phyloP scores from a whole-genome alignment of 2,329 filamentous ascomycete genomes.

The Phoma sp. region DNA sequence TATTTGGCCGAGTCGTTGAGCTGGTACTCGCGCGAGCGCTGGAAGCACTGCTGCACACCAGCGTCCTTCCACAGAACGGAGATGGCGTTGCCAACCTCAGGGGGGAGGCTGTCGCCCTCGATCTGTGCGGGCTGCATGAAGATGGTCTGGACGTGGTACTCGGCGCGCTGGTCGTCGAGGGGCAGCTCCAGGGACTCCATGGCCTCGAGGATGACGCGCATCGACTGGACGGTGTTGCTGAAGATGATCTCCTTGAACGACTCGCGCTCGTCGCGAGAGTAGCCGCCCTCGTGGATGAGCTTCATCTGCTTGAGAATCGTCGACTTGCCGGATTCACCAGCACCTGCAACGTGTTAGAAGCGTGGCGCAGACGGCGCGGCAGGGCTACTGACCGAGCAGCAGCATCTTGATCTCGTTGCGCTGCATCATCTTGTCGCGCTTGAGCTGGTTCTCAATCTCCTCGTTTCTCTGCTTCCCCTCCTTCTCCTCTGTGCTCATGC shows the following conservation, averaged over 20 bases:
- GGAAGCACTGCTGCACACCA: constrained; percentile 94
- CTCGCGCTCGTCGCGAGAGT: constrained; percentile 85
- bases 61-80: constrained; percentile 91
- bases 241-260: constrained; percentile 77
- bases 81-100: constrained; percentile 92
- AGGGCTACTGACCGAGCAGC: constrained; percentile 78
- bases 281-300: constrained; percentile 98
- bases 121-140: constrained; percentile 99
- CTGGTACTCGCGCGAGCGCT: constrained; percentile 93
- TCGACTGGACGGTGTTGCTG: constrained; percentile 74
- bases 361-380: constrained; percentile 16
- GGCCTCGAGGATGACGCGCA: constrained; percentile 74
- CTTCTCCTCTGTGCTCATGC: constrained; percentile 99
- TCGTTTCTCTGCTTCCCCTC: constrained; percentile 99
- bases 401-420: constrained; percentile 99
- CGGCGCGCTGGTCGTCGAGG: constrained; percentile 88
- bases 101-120: constrained; percentile 91
- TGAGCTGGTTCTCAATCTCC: constrained; percentile 99
- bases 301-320: constrained; percentile 98
- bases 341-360: constrained; percentile 66
- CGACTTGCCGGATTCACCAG: constrained; percentile 97
- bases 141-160: constrained; percentile 97
- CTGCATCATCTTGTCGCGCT: constrained; percentile 98
- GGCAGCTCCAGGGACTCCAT: constrained; percentile 78
- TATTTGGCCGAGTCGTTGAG: constrained; percentile 96